phyloP scores from a whole-genome alignment of 495 filamentous ascomycete species.

The Aspergillus steynii region DNA sequence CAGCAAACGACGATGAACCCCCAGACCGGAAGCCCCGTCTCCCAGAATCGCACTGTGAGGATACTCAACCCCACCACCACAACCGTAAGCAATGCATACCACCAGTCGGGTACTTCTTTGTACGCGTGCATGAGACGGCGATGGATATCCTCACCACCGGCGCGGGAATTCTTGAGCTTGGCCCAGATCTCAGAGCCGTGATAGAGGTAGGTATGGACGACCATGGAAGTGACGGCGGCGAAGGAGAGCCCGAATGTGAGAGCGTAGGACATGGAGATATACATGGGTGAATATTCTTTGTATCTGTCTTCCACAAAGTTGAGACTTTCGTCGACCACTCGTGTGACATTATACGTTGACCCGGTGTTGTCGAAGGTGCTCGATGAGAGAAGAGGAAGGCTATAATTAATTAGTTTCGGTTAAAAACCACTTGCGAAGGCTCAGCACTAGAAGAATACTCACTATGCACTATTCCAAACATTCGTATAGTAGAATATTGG shows the following conservation, averaged over 20 bases:
- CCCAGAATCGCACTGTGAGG: constrained; percentile 40
- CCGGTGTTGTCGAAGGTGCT: constrained; percentile 65
- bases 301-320: constrained; percentile 56
- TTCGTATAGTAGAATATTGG: constrained; percentile 54
- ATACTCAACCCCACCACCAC: constrained; percentile 67
- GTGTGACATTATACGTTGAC: constrained; percentile 52
- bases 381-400: constrained; percentile 59
- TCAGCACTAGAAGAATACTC: constrained; percentile 48
- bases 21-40: constrained; percentile 79
- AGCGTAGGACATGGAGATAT: constrained; percentile 63
- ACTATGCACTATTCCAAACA: constrained; percentile 51
- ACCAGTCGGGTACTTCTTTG: constrained; percentile 33
- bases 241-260: constrained; percentile 64
- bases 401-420: constrained; percentile 7
- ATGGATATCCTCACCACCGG: constrained; percentile 51
- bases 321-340: constrained; percentile 49
- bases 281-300: constrained; percentile 62
- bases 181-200: constrained; percentile 59
- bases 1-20: constrained; percentile 70
- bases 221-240: constrained; percentile 57
- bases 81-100: constrained; percentile 66
- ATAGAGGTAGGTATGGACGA: constrained; percentile 61
- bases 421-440: no score
- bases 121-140: constrained; percentile 30
- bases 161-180: constrained; percentile 53